These are phyloP conservation scores for Carex sylvatica DNA, from an alignment of 202 grass and related monocot species.

Conservation along the genomic window DNA sequence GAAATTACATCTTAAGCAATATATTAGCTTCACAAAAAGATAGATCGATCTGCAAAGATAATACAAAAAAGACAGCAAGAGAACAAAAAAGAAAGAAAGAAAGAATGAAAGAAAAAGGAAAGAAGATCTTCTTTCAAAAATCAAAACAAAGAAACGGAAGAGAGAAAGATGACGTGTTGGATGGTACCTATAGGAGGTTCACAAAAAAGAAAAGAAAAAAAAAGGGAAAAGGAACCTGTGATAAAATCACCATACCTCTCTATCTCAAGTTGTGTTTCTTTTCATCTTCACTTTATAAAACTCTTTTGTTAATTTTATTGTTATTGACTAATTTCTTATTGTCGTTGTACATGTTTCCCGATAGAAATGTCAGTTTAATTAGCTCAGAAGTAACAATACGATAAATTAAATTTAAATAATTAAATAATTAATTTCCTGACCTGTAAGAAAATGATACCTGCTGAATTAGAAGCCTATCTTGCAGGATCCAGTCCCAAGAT, in stretches of 20 bases:
- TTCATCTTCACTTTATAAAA: background rate
- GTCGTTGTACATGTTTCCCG: background rate
- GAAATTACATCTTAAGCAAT: background rate
- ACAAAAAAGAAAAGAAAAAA: background rate
- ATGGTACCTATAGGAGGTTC: background rate
- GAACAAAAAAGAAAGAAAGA: background rate
- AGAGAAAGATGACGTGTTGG: background rate
- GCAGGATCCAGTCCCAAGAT: slow-evolving; percentile 22
- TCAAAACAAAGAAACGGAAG: background rate
- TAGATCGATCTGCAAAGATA: background rate
- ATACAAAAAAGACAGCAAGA: background rate
- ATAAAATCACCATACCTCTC: background rate
- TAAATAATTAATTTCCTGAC: too few relatives aligned
- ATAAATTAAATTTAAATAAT: background rate
- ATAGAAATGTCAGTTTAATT: background rate
- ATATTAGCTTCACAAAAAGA: background rate
- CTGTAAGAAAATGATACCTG: slow-evolving; percentile 12
- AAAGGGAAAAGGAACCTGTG: background rate
- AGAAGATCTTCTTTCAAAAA: background rate
- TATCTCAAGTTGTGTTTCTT: background rate
- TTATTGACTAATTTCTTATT: background rate
- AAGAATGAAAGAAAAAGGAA: background rate
- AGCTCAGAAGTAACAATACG: background rate
- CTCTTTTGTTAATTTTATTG: background rate
- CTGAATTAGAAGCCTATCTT: slow-evolving; percentile 27